Percentiles rank a stretch among this genome's conserved stretches.
phyloP scores from a whole-genome alignment of 2,329 filamentous ascomycete genomes.

The Venturia aucupariae region DNA sequence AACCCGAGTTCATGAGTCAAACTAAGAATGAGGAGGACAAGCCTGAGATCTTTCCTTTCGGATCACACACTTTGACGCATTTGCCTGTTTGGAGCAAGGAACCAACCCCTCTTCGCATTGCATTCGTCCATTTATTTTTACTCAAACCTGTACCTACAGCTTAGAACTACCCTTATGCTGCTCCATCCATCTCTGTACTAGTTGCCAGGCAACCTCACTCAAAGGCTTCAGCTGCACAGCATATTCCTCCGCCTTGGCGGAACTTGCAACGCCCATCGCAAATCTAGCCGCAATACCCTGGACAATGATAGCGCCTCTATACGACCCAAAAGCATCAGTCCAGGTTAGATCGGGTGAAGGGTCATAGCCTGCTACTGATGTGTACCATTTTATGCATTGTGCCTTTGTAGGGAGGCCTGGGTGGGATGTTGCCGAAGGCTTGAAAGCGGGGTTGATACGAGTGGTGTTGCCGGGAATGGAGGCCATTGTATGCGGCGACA shows the following conservation, averaged over 20 bases:
- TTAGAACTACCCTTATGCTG: not conserved
- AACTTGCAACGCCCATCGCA: constrained; percentile 81
- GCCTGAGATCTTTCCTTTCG: too few species aligned
- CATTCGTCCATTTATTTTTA: not conserved
- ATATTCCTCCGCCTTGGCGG: constrained; percentile 67
- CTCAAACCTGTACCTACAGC: not conserved
- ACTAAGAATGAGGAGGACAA: too few species aligned
- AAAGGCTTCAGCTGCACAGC: constrained; percentile 57
- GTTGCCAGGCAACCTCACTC: constrained; percentile 68
- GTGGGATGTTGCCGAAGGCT: constrained; percentile 43
- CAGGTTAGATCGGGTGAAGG: constrained; percentile 51
- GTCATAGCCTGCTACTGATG: constrained; percentile 61
- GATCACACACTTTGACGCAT: too few species aligned
- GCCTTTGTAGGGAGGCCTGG: constrained; percentile 56
- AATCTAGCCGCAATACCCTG: constrained; percentile 91
- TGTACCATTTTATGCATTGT: constrained; percentile 57
- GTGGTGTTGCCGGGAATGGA: constrained; percentile 27
- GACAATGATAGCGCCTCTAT: constrained; percentile 53
- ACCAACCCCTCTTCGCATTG: not conserved
- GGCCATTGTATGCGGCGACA: constrained; percentile 38
- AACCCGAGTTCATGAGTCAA: too few species aligned
- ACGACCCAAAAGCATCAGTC: constrained; percentile 55
- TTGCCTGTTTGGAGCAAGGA: too few species aligned
- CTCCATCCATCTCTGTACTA: constrained; percentile 48
- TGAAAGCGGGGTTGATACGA: constrained; percentile 44